Conservation (phyloP, 2,329 filamentous ascomycete species). For the Ilyonectria destructans region DNA sequence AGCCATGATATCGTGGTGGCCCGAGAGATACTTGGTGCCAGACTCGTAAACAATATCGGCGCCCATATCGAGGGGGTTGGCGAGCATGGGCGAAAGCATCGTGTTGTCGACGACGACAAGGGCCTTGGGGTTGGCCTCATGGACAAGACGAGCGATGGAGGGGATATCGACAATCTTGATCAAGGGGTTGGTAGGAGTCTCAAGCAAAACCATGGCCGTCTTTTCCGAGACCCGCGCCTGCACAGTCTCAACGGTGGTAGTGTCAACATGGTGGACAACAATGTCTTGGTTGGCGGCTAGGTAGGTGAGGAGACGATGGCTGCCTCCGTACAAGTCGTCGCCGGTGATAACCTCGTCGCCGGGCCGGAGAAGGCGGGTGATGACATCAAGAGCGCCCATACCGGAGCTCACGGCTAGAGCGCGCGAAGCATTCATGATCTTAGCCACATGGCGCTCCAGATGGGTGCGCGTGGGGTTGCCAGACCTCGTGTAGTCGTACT, state of each 20-base stretch:
- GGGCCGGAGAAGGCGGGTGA: constrained; percentile 89
- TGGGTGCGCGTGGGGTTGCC: constrained; percentile 98
- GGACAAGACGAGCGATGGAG: constrained; percentile 82
- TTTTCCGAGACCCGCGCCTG: constrained; percentile 79
- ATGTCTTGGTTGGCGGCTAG: constrained; percentile 92
- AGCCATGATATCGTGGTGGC: constrained; percentile 99
- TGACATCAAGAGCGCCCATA: constrained; percentile 98
- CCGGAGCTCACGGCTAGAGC: constrained; percentile 95
- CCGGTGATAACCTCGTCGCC: constrained; percentile 98
- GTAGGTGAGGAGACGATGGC: constrained; percentile 93
- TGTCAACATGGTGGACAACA: constrained; percentile 96
- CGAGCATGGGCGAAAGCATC: constrained; percentile 96
- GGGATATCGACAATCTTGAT: constrained; percentile 98
- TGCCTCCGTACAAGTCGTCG: constrained; percentile 96
- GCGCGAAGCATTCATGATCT: constrained; percentile 97
- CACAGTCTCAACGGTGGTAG: constrained; percentile 83
- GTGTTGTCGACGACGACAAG: constrained; percentile 98
- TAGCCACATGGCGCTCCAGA: constrained; percentile 95
- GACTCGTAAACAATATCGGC: constrained; percentile 98
- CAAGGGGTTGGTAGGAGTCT: constrained; percentile 96
- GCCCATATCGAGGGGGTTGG: constrained; percentile 93
- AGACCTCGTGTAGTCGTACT: constrained; percentile 99
- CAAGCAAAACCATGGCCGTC: constrained; percentile 95
- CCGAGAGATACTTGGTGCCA: constrained; percentile 97
- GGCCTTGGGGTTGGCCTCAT: constrained; percentile 83